A percentile compares a stretch with the other conserved stretches of the same genome.
These are phyloP conservation scores for Byssoonygena ceratinophila DNA, from an alignment of 2,329 filamentous ascomycete genomes.

Conservation along the genomic window DNA sequence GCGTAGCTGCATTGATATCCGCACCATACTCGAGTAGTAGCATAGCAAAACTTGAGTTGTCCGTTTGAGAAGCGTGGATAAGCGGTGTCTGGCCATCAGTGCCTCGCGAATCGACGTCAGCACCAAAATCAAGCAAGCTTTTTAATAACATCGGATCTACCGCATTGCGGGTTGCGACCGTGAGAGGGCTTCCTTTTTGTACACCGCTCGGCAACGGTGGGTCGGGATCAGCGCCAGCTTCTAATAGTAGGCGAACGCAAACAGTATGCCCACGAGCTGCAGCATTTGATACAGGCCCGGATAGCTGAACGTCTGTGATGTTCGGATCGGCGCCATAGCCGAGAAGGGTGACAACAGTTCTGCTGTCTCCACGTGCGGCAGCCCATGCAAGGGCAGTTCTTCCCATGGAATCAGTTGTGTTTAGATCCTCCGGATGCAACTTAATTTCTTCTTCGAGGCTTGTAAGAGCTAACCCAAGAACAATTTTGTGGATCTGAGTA, in stretches of 20 bases:
- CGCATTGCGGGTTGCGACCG: slow-evolving; percentile 25
- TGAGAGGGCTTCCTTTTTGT: slow-evolving; percentile 25
- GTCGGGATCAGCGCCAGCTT: slow-evolving; percentile 24
- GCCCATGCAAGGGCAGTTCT: slow-evolving; percentile 23
- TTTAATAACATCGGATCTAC: slow-evolving; percentile 24
- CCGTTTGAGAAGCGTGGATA: slow-evolving; percentile 25
- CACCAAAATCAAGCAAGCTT: slow-evolving; percentile 26
- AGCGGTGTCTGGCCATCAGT: slow-evolving; percentile 26
- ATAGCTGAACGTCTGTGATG: slow-evolving; percentile 20
- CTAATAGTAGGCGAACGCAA: slow-evolving; percentile 22
- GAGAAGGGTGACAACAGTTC: slow-evolving; percentile 18
- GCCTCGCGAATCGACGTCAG: slow-evolving; percentile 23
- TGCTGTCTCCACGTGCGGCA: slow-evolving; percentile 21
- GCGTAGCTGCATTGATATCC: slow-evolving; percentile 25
- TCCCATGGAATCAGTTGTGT: slow-evolving; percentile 20
- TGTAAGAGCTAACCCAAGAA: slow-evolving; percentile 19
- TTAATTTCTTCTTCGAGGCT: slow-evolving; percentile 18
- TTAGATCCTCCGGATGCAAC: slow-evolving; percentile 17
- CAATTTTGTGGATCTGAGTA: slow-evolving; percentile 20
- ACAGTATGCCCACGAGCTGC: slow-evolving; percentile 17
- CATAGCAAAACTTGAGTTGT: slow-evolving; percentile 25
- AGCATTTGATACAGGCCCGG: slow-evolving; percentile 19
- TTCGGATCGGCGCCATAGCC: slow-evolving; percentile 22
- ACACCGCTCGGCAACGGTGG: slow-evolving; percentile 20
- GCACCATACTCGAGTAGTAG: slow-evolving; percentile 30